phyloP scores from a whole-genome alignment of 441 rosid genomes.

The Metrosideros polymorpha region DNA sequence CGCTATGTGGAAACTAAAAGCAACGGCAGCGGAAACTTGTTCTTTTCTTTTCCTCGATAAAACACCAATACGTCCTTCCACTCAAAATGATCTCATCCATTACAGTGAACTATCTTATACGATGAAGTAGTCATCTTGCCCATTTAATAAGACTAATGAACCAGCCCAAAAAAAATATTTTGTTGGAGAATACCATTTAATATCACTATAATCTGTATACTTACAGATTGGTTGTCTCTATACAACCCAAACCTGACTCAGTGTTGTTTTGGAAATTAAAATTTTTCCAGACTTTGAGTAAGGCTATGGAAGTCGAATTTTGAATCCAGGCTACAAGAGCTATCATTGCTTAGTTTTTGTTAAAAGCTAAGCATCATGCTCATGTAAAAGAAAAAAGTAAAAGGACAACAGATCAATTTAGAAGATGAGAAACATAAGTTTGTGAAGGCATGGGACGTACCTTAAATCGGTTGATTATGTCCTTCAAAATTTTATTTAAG shows the following conservation, averaged over 20 bases:
- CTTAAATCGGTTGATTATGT: constrained; percentile 93
- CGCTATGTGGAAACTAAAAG: not conserved
- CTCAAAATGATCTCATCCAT: not conserved
- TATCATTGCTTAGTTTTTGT: not conserved
- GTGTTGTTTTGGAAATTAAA: too few relatives aligned
- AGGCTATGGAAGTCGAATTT: not conserved
- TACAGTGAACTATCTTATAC: not conserved
- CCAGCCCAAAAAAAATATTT: not conserved
- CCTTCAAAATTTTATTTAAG: constrained; percentile 91
- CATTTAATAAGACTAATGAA: not conserved
- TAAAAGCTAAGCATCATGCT: not conserved
- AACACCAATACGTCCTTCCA: not conserved
- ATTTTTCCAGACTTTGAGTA: not conserved
- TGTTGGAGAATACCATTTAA: not conserved
- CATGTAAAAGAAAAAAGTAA: not conserved
- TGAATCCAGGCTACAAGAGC: not conserved
- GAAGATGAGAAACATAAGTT: not conserved
- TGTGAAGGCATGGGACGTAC: constrained; percentile 16
- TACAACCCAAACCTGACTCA: not conserved
- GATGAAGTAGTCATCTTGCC: not conserved
- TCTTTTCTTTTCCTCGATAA: not conserved
- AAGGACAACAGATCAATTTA: not conserved
- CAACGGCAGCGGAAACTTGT: not conserved
- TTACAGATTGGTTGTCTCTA: not conserved
- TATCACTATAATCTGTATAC: not conserved